Evolutionary conservation across 2,329 filamentous ascomycete species (phyloP).

Genomic region (Xylogone sp.): DNA sequence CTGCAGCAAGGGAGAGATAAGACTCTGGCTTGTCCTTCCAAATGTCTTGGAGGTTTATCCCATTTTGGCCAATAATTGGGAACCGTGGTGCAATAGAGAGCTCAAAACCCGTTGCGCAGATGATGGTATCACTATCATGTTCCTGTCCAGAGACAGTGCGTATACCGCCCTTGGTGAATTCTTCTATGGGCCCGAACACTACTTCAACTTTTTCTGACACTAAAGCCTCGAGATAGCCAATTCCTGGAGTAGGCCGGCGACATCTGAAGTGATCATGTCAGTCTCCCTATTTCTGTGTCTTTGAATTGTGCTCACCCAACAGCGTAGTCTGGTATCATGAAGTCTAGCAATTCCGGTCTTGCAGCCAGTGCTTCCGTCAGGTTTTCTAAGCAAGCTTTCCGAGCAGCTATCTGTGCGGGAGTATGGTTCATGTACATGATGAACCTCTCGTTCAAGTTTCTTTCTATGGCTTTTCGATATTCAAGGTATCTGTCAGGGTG

Average conservation of each 20-base stretch:
- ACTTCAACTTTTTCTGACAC: slow-evolving; percentile 19
- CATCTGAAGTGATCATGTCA: neutral
- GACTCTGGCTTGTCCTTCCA: slow-evolving; percentile 8
- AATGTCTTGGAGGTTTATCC: slow-evolving; percentile 1
- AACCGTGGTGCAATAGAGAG: slow-evolving; percentile 5
- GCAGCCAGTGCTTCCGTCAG: neutral
- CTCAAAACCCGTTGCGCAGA: slow-evolving; percentile 21
- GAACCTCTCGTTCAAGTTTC: slow-evolving; percentile 21
- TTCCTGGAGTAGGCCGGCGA: slow-evolving; percentile 86
- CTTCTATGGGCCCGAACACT: slow-evolving; percentile 28
- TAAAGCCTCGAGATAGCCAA: slow-evolving; percentile 38
- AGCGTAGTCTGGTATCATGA: slow-evolving; percentile 16
- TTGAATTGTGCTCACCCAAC: slow-evolving; percentile 21
- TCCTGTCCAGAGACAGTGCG: slow-evolving; percentile 17
- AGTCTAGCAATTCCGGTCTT: neutral
- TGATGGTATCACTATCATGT: slow-evolving; percentile 21
- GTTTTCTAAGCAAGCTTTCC: neutral
- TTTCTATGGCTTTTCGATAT: slow-evolving; percentile 12
- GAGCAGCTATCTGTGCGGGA: slow-evolving; percentile 5
- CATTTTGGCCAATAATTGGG: slow-evolving; percentile 6
- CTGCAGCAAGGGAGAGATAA: slow-evolving; percentile 7
- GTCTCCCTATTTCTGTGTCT: too few relatives aligned
- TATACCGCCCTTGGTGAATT: slow-evolving; percentile 30
- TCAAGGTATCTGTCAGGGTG: slow-evolving; percentile 14
- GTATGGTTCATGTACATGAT: slow-evolving; percentile 18